These are phyloP conservation scores for Dichotomopilus funicola DNA, from an alignment of 2,329 filamentous ascomycete species.

Conservation along the genomic window DNA sequence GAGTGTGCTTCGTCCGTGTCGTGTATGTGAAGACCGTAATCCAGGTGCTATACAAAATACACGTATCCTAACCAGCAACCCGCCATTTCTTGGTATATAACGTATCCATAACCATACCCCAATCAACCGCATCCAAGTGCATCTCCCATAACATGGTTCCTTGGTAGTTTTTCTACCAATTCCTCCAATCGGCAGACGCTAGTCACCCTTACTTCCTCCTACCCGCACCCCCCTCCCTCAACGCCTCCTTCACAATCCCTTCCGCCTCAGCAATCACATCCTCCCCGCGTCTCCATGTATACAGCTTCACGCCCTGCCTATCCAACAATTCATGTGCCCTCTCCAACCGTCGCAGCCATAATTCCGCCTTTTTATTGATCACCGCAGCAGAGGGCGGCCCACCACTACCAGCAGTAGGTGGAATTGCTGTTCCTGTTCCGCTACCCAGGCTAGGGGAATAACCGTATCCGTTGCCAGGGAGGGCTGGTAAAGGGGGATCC, in stretches of 20 bases:
- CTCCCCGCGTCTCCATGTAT: conserved; percentile 65
- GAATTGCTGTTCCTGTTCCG: neutral
- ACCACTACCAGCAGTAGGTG: neutral
- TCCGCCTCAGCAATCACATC: conserved; percentile 64
- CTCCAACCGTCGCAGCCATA: conserved; percentile 64
- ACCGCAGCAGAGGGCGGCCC: conserved; percentile 9
- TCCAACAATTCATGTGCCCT: conserved; percentile 57
- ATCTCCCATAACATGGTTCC: neutral
- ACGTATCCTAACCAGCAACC: neutral
- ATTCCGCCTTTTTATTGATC: conserved; percentile 61
- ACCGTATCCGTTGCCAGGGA: neutral
- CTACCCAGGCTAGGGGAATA: neutral
- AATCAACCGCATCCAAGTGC: neutral
- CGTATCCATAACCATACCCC: neutral
- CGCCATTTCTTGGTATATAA: neutral
- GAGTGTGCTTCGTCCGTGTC: no score
- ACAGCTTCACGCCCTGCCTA: conserved; percentile 58
- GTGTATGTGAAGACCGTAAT: no score
- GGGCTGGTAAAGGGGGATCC: neutral
- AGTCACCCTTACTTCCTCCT: conserved; percentile 30
- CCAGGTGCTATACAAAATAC: no score
- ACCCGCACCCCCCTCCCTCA: conserved; percentile 25
- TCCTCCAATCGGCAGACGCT: neutral
- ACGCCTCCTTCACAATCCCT: conserved; percentile 53
- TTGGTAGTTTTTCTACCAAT: conserved; percentile 5